These are phyloP conservation scores for Postia placenta DNA, from an alignment of 768 basidiomycete genomes.

Conservation along the genomic window DNA sequence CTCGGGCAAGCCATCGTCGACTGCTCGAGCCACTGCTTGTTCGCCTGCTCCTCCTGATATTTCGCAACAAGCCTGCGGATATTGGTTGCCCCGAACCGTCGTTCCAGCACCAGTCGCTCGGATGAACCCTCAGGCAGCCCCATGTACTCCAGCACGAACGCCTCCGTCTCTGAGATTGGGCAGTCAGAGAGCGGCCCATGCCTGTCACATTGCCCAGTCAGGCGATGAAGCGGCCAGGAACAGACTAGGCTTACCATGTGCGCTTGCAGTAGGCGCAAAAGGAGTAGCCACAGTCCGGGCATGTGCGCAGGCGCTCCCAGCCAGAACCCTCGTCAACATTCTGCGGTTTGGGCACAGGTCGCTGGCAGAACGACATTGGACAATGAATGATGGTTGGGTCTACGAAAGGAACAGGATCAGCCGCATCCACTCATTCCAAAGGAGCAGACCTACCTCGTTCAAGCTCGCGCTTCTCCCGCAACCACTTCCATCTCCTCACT, in stretches of 20 bases:
- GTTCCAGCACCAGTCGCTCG: slow-evolving; percentile 49
- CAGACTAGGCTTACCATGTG: slow-evolving; percentile 52
- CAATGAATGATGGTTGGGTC: slow-evolving; percentile 81
- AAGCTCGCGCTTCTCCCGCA: slow-evolving; percentile 62
- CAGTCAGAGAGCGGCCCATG: slow-evolving; percentile 78
- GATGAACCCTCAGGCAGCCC: slow-evolving; percentile 45
- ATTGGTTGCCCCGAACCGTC: slow-evolving; percentile 55
- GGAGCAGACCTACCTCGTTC: slow-evolving; percentile 54
- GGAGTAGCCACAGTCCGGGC: slow-evolving; percentile 63
- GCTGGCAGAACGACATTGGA: slow-evolving; percentile 75
- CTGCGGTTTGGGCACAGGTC: slow-evolving; percentile 60
- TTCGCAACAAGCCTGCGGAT: slow-evolving; percentile 53
- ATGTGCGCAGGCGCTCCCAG: slow-evolving; percentile 70
- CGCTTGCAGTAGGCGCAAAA: slow-evolving; percentile 82
- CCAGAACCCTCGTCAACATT: slow-evolving; percentile 49
- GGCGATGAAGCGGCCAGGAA: background rate
- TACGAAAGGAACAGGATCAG: slow-evolving; percentile 17
- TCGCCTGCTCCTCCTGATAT: slow-evolving; percentile 71
- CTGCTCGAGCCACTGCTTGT: slow-evolving; percentile 63
- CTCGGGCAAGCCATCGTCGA: slow-evolving; percentile 71
- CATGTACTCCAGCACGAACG: slow-evolving; percentile 63
- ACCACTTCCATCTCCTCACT: slow-evolving; percentile 69
- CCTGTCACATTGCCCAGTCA: slow-evolving; percentile 36
- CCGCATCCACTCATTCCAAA: background rate
- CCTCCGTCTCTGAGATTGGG: slow-evolving; percentile 58